Evolutionary conservation across 768 basidiomycete species (phyloP).

Genomic region (Lactarius tabidus): DNA sequence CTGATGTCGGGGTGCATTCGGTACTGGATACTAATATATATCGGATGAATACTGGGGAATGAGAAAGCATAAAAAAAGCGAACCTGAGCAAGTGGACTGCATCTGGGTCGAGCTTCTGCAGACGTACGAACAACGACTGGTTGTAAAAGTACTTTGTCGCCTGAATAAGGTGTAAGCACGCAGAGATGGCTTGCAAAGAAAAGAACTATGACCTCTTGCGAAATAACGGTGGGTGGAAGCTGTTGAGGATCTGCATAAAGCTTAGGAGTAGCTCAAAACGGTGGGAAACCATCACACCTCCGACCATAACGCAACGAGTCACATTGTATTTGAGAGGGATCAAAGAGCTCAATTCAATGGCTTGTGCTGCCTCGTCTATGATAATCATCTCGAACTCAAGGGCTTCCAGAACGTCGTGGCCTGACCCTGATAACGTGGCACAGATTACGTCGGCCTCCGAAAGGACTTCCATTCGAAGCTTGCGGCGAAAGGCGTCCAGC

Average conservation of each 20-base stretch:
- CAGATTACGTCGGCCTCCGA: conserved; percentile 91
- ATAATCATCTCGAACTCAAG: conserved; percentile 94
- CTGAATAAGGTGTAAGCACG: conserved; percentile 34
- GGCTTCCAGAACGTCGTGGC: conserved; percentile 77
- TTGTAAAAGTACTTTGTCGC: conserved; percentile 74
- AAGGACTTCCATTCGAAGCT: conserved; percentile 69
- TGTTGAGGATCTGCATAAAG: conserved; percentile 81
- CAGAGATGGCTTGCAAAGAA: conserved; percentile 27
- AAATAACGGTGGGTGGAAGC: conserved; percentile 89
- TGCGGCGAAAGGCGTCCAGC: conserved; percentile 77
- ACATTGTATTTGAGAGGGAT: conserved; percentile 91
- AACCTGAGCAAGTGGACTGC: conserved; percentile 90
- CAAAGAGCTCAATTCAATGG: conserved; percentile 89
- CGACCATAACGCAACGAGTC: conserved; percentile 86
- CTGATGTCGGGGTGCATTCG: conserved; percentile 99
- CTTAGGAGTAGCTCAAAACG: not conserved
- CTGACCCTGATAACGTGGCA: conserved; percentile 87
- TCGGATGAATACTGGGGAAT: not conserved
- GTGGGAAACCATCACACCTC: conserved; percentile 45
- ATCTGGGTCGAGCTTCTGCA: conserved; percentile 75
- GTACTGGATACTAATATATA: conserved; percentile 80
- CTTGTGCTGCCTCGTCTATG: conserved; percentile 97
- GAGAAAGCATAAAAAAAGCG: conserved; percentile 16
- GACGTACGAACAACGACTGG: conserved; percentile 87
- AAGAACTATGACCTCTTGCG: conserved; percentile 44